phyloP scores from a whole-genome alignment of 345 rosid species.

The Cardamine chenopodiifolia region DNA sequence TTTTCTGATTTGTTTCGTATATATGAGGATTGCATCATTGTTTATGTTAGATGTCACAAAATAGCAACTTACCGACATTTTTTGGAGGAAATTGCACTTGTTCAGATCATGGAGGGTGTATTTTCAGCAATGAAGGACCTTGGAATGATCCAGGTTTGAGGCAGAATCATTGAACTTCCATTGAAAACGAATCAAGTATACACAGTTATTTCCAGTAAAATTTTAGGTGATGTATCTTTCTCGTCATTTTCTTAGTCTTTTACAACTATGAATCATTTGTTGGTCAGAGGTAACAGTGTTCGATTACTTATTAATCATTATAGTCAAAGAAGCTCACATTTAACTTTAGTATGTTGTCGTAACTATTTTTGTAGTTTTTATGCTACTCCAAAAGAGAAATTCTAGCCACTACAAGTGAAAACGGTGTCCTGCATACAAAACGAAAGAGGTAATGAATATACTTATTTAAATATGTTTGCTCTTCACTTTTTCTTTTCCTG shows the following conservation, averaged over 20 bases:
- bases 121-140: slow-evolving; percentile 74
- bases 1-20: background rate
- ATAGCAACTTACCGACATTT: slow-evolving; percentile 90
- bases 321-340: background rate
- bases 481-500: background rate
- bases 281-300: background rate
- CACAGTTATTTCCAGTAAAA: background rate
- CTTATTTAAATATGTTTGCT: background rate
- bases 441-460: background rate
- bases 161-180: background rate
- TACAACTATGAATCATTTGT: background rate
- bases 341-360: no score
- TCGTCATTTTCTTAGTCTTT: no score
- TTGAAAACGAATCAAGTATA: background rate
- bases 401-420: background rate
- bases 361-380: background rate
- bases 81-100: slow-evolving; percentile 88
- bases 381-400: background rate
- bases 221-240: background rate
- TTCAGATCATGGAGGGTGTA: slow-evolving; percentile 75
- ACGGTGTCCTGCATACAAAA: background rate
- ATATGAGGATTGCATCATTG: background rate
- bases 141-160: slow-evolving; percentile 41
- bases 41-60: slow-evolving; percentile 10
- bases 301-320: no score